A percentile compares a stretch with the other conserved stretches of the same genome.
Evolutionary conservation across 768 basidiomycete species (phyloP).

Genomic region (Coprinellus aureogranulatus): DNA sequence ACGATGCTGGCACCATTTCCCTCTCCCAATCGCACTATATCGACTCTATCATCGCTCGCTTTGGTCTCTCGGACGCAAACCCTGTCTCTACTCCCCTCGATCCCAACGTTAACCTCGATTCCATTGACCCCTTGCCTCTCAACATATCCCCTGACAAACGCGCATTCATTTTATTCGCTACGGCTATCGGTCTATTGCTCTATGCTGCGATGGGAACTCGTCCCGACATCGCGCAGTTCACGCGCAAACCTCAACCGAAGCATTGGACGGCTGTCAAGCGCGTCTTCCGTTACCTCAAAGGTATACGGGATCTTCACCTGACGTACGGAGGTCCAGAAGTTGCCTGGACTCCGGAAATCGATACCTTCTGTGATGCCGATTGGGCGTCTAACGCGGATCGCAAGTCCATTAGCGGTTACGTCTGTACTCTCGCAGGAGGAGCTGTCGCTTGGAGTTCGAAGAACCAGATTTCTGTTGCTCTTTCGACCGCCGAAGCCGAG

Average conservation of each 20-base stretch:
- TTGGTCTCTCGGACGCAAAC: conserved; percentile 21
- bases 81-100: conserved; percentile 25
- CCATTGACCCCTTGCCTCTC: neutral
- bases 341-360: conserved; percentile 14
- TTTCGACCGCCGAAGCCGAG: neutral
- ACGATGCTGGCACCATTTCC: conserved; percentile 16
- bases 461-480: conserved; percentile 16
- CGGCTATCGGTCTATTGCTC: neutral
- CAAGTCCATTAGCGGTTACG: conserved; percentile 21
- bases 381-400: conserved; percentile 20
- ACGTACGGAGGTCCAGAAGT: conserved; percentile 15
- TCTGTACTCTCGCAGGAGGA: neutral
- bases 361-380: conserved; percentile 20
- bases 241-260: conserved; percentile 23
- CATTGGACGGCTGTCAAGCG: conserved; percentile 42
- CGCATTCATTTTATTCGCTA: neutral
- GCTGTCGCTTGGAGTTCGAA: conserved; percentile 18
- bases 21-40: conserved; percentile 29
- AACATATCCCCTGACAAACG: neutral
- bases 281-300: conserved; percentile 37
- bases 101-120: conserved; percentile 19
- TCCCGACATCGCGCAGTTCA: conserved; percentile 35
- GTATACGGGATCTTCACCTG: conserved; percentile 16
- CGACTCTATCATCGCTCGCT: conserved; percentile 20
- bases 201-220: conserved; percentile 21